These are phyloP conservation scores for Peronospora destructor DNA, from an alignment of 352 stramenopile genomes.

Conservation along the genomic window DNA sequence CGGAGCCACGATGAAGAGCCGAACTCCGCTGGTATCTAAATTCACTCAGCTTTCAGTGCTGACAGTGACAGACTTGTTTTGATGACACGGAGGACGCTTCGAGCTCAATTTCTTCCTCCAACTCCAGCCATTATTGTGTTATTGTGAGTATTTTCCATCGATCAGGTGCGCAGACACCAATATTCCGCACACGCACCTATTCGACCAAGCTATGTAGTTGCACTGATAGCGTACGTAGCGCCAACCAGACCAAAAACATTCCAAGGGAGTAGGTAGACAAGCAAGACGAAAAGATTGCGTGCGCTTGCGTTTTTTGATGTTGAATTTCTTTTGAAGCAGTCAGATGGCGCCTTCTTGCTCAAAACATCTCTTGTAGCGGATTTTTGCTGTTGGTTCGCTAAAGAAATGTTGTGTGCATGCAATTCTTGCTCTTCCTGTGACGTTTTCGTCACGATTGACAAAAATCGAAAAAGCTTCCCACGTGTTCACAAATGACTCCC, in stretches of 20 bases:
- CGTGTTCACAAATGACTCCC: constrained; percentile 36
- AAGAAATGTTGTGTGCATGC: constrained; percentile 69
- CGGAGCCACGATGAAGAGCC: constrained; percentile 39
- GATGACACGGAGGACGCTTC: constrained; percentile 18
- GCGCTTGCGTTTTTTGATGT: not conserved
- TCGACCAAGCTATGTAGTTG: constrained; percentile 13
- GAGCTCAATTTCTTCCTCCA: constrained; percentile 1
- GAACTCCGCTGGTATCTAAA: constrained; percentile 47
- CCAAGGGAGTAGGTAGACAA: constrained; percentile 15
- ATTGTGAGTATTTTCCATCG: constrained; percentile 30
- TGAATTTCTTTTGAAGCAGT: too few relatives aligned
- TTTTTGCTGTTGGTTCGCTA: constrained; percentile 49
- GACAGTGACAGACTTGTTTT: constrained; percentile 18
- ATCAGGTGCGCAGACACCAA: constrained; percentile 17
- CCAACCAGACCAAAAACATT: constrained; percentile 27
- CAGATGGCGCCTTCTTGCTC: too few relatives aligned
- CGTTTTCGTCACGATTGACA: constrained; percentile 63
- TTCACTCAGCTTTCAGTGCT: not conserved
- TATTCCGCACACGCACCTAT: constrained; percentile 4
- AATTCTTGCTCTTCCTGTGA: constrained; percentile 52
- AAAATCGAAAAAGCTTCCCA: constrained; percentile 63
- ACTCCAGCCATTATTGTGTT: constrained; percentile 19
- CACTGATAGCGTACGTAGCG: constrained; percentile 10
- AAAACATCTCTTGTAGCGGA: constrained; percentile 9
- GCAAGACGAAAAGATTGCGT: not conserved